phyloP scores from a whole-genome alignment of 306 rosid genomes.

The Cicer cuneatum region DNA sequence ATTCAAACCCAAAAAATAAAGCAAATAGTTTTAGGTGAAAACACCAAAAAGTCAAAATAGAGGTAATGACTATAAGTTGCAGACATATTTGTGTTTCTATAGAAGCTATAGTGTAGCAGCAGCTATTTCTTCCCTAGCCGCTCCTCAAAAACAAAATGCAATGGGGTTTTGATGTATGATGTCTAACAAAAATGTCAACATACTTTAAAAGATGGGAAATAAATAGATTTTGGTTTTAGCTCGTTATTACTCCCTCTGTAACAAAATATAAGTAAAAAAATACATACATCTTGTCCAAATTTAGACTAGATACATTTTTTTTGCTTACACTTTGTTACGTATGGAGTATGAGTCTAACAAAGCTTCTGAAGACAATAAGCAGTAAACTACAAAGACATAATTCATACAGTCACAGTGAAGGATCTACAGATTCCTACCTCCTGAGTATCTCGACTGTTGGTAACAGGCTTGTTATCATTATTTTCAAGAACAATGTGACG shows the following conservation, averaged over 20 bases:
- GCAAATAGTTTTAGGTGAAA: background rate
- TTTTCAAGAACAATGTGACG: constrained; percentile 86
- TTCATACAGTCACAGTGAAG: constrained; percentile 4
- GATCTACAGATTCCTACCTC: constrained; percentile 62
- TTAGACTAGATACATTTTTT: too few species aligned
- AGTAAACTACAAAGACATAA: constrained; percentile 25
- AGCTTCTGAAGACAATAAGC: constrained; percentile 39
- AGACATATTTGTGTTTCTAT: background rate
- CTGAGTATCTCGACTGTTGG: constrained; percentile 93
- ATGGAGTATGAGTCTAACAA: constrained; percentile 4
- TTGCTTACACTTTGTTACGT: too few species aligned
- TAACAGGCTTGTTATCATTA: constrained; percentile 92
- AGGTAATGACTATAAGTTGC: background rate
- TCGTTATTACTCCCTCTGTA: background rate
- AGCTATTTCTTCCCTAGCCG: background rate
- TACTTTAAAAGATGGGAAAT: background rate
- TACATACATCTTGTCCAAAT: too few species aligned
- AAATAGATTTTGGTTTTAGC: background rate
- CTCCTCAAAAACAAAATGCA: background rate
- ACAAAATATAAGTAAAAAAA: too few species aligned
- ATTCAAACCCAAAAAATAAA: background rate
- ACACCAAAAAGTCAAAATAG: background rate
- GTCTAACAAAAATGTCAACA: background rate
- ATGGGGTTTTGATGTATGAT: background rate
- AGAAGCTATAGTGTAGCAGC: background rate